Evolutionary conservation across 306 rosid species (phyloP).

Genomic region (Rubus idaeus): DNA sequence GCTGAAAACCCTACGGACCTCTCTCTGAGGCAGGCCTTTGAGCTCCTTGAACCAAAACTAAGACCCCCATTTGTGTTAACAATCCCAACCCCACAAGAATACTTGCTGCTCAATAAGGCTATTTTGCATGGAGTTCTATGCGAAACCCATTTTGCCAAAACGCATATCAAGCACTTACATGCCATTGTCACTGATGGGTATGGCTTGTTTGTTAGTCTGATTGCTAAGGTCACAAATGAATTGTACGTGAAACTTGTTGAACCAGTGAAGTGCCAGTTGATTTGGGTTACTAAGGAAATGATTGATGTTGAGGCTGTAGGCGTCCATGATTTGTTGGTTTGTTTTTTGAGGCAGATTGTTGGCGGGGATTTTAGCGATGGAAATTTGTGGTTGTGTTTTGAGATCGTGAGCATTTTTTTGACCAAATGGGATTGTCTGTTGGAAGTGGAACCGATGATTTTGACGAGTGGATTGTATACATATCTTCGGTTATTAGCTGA

Average conservation of each 20-base stretch:
- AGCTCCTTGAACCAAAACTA: conserved; percentile 47
- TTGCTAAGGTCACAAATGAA: conserved; percentile 39
- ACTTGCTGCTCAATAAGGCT: conserved; percentile 55
- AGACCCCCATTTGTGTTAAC: conserved; percentile 64
- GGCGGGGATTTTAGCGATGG: conserved; percentile 62
- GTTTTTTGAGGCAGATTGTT: conserved; percentile 63
- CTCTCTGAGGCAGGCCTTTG: conserved; percentile 53
- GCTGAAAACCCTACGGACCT: conserved; percentile 47
- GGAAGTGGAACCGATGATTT: conserved; percentile 52
- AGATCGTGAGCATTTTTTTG: conserved; percentile 47
- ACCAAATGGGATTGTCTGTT: conserved; percentile 47
- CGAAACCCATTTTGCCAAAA: conserved; percentile 56
- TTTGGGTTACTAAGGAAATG: conserved; percentile 59
- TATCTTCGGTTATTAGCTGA: conserved; percentile 74
- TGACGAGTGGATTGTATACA: conserved; percentile 57
- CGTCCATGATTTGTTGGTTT: conserved; percentile 46
- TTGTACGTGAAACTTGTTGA: conserved; percentile 57
- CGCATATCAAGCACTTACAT: conserved; percentile 78
- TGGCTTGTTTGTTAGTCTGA: conserved; percentile 38
- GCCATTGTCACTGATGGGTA: conserved; percentile 74
- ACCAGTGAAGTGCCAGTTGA: conserved; percentile 45
- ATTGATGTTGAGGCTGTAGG: conserved; percentile 54
- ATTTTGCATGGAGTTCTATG: conserved; percentile 58
- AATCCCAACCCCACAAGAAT: conserved; percentile 56
- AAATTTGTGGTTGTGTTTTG: conserved; percentile 65